Percentiles rank a stretch among this genome's conserved stretches.
phyloP scores from a whole-genome alignment of 2,329 filamentous ascomycete species.

The Paracorniculantispora psalliotae region DNA sequence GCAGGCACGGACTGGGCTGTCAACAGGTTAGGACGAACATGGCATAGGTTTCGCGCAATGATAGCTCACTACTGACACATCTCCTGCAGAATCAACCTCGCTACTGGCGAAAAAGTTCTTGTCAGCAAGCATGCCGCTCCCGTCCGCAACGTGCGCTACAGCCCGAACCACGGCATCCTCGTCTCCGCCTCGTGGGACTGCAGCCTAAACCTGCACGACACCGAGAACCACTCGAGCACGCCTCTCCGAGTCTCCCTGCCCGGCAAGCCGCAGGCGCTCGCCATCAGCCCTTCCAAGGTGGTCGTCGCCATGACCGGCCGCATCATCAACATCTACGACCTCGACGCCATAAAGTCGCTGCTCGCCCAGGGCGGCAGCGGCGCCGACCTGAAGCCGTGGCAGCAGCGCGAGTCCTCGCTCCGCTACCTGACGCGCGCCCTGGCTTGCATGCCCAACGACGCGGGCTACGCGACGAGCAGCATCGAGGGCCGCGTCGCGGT shows the following conservation, averaged over 20 bases:
- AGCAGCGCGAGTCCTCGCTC: constrained; percentile 85
- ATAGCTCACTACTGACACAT: background rate
- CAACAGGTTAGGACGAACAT: constrained; percentile 48
- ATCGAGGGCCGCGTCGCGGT: constrained; percentile 96
- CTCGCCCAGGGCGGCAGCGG: constrained; percentile 40
- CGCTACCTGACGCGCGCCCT: constrained; percentile 95
- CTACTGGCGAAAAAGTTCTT: constrained; percentile 65
- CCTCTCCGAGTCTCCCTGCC: constrained; percentile 68
- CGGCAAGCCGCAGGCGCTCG: constrained; percentile 84
- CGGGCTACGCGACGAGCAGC: constrained; percentile 83
- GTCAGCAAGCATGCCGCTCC: constrained; percentile 74
- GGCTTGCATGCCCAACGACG: constrained; percentile 93
- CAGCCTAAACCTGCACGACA: constrained; percentile 79
- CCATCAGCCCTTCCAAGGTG: constrained; percentile 70
- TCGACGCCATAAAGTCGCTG: constrained; percentile 59
- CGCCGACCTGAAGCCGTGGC: constrained; percentile 70
- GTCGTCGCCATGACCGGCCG: constrained; percentile 95
- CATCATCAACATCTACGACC: constrained; percentile 90
- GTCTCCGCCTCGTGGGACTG: constrained; percentile 92
- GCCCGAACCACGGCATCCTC: constrained; percentile 67
- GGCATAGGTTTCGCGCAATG: background rate
- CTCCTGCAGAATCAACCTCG: constrained; percentile 55
- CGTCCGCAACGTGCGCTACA: constrained; percentile 81
- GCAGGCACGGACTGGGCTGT: constrained; percentile 86
- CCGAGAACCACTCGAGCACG: constrained; percentile 44